These are phyloP conservation scores for Cryptosporidium bovis DNA, from an alignment of 169 alveolate species.

Conservation along the genomic window DNA sequence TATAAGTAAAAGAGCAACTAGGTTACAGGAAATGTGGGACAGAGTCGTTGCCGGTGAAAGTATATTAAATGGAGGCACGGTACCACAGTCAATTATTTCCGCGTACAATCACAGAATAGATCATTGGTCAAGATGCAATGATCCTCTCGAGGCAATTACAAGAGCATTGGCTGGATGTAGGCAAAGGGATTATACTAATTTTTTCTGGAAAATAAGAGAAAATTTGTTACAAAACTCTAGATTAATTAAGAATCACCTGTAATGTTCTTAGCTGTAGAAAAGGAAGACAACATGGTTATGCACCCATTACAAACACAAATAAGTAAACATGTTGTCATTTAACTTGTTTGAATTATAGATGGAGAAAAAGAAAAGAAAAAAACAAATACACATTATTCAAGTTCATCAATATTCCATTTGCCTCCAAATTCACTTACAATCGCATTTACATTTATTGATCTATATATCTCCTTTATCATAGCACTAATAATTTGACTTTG, in stretches of 20 bases:
- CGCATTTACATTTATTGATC: too few relatives aligned
- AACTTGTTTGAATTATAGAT: too few relatives aligned
- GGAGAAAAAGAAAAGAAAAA: background rate
- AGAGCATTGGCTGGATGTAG: slow-evolving; percentile 74
- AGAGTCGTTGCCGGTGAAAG: slow-evolving; percentile 65
- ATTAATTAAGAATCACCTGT: slow-evolving; percentile 23
- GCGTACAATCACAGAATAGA: slow-evolving; percentile 72
- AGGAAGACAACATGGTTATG: background rate
- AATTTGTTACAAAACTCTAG: slow-evolving; percentile 55
- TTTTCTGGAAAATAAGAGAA: slow-evolving; percentile 68
- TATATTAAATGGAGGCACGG: slow-evolving; percentile 41
- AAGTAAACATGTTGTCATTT: background rate
- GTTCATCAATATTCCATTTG: too few relatives aligned
- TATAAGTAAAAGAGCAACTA: slow-evolving; percentile 69
- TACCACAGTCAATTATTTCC: slow-evolving; percentile 59
- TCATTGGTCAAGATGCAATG: slow-evolving; percentile 74
- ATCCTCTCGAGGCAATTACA: slow-evolving; percentile 69
- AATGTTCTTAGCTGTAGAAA: background rate
- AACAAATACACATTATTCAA: too few relatives aligned
- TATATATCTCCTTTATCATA: too few relatives aligned
- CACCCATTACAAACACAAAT: background rate
- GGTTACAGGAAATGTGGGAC: slow-evolving; percentile 74
- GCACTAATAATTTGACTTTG: too few relatives aligned
- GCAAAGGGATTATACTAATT: slow-evolving; percentile 72
- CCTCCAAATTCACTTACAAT: too few relatives aligned